Conservation (phyloP, 2,329 filamentous ascomycete genomes). For the Incumbomyces lentus region DNA sequence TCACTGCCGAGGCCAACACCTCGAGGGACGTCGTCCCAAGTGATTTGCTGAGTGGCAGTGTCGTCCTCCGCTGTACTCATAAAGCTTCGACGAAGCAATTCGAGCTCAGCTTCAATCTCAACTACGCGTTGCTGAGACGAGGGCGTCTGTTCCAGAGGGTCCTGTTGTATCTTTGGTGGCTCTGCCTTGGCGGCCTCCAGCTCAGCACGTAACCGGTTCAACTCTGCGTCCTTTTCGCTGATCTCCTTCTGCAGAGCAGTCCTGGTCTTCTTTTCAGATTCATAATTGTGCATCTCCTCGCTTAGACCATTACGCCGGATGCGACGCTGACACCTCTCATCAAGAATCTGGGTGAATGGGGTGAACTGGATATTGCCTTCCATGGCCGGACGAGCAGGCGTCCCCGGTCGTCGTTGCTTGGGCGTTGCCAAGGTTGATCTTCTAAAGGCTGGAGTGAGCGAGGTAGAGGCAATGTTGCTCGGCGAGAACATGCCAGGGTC, state of each 20-base stretch:
- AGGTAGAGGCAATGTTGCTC: constrained; percentile 25
- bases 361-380: constrained; percentile 34
- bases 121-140: constrained; percentile 14
- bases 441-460: constrained; percentile 35
- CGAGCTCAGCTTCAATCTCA: constrained; percentile 22
- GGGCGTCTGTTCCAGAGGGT: constrained; percentile 4
- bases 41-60: background rate
- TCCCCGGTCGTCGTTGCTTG: constrained; percentile 15
- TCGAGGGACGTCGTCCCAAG: constrained; percentile 8
- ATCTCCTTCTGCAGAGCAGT: constrained; percentile 20
- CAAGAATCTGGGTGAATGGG: constrained; percentile 34
- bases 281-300: constrained; percentile 35
- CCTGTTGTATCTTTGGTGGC: constrained; percentile 16
- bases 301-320: constrained; percentile 36
- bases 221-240: constrained; percentile 23
- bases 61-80: constrained; percentile 7
- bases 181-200: constrained; percentile 16
- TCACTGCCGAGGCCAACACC: constrained; percentile 4
- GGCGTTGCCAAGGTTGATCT: constrained; percentile 29
- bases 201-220: constrained; percentile 22
- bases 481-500: constrained; percentile 27
- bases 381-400: constrained; percentile 22
- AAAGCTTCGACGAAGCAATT: constrained; percentile 19
- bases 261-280: constrained; percentile 29
- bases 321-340: constrained; percentile 32